A percentile compares a stretch with the other conserved stretches of the same genome.
These are phyloP conservation scores for Echinosophora koreensis DNA, from an alignment of 306 rosid species.

Conservation along the genomic window DNA sequence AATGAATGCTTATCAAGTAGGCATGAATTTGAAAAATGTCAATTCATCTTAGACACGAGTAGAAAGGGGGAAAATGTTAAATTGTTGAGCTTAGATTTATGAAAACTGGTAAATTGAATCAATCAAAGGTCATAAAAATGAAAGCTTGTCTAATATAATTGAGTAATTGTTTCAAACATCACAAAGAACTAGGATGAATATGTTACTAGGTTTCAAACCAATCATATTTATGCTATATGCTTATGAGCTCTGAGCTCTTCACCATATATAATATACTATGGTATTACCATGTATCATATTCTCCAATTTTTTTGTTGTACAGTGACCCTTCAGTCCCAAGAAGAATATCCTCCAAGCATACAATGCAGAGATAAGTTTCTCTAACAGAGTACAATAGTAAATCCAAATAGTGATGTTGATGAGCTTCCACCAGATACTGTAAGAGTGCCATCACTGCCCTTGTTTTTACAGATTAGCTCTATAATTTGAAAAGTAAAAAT, in stretches of 20 bases:
- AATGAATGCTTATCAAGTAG: background rate
- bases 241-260: background rate
- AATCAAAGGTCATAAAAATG: background rate
- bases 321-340: constrained; percentile 96
- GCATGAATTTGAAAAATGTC: background rate
- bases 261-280: too few relatives aligned
- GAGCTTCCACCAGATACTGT: constrained; percentile 84
- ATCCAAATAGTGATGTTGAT: constrained; percentile 74
- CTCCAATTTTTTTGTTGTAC: constrained; percentile 46
- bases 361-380: constrained; percentile 95
- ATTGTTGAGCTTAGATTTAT: constrained; percentile 2
- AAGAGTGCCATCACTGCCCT: constrained; percentile 51
- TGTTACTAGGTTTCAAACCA: constrained; percentile 19
- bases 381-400: constrained; percentile 81
- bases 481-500: background rate
- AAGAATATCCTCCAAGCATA: constrained; percentile 82
- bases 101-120: background rate
- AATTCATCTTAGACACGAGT: background rate
- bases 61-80: background rate
- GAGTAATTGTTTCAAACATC: background rate
- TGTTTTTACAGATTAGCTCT: constrained; percentile 9
- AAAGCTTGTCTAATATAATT: background rate
- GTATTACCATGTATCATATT: too few relatives aligned
- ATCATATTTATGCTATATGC: constrained; percentile 21
- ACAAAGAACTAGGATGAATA: constrained; percentile 2